A percentile compares a stretch with the other conserved stretches of the same genome.
These are phyloP conservation scores for Whalleya microplaca DNA, from an alignment of 2,329 filamentous ascomycete genomes.

Conservation along the genomic window DNA sequence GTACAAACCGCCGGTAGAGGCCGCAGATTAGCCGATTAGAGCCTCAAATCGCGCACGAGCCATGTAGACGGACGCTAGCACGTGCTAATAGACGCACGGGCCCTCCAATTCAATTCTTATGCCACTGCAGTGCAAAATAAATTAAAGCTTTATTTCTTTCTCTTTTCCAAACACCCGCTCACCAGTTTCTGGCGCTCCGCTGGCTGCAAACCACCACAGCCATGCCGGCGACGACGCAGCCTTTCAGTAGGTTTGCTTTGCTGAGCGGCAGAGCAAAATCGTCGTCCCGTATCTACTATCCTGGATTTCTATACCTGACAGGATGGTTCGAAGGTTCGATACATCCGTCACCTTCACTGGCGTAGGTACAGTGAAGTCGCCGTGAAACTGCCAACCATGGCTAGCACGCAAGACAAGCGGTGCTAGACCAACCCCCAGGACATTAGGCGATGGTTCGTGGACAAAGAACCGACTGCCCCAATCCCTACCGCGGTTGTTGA, in stretches of 20 bases:
- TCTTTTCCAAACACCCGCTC: conserved; percentile 34
- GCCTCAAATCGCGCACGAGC: conserved; percentile 1
- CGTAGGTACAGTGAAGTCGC: too few species aligned
- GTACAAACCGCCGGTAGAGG: background rate
- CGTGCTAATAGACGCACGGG: background rate
- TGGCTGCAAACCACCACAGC: conserved; percentile 35
- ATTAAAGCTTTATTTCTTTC: conserved; percentile 16
- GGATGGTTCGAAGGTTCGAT: conserved; percentile 84
- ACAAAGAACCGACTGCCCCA: too few species aligned
- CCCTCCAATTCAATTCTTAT: background rate
- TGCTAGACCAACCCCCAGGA: too few species aligned
- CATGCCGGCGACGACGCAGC: conserved; percentile 35
- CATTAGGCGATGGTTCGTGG: too few species aligned
- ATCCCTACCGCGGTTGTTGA: too few species aligned
- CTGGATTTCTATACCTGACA: conserved; percentile 77
- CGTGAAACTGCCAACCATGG: too few species aligned
- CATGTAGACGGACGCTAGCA: conserved; percentile 1
- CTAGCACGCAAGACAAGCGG: too few species aligned
- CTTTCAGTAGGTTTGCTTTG: conserved; percentile 38
- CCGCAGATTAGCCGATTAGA: background rate
- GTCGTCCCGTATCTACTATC: conserved; percentile 87
- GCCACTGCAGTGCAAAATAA: background rate
- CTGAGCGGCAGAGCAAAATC: conserved; percentile 40
- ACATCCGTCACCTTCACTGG: conserved; percentile 48
- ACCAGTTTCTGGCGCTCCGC: conserved; percentile 33